Conservation (phyloP, 345 rosid genomes). For the Citrus australasica region DNA sequence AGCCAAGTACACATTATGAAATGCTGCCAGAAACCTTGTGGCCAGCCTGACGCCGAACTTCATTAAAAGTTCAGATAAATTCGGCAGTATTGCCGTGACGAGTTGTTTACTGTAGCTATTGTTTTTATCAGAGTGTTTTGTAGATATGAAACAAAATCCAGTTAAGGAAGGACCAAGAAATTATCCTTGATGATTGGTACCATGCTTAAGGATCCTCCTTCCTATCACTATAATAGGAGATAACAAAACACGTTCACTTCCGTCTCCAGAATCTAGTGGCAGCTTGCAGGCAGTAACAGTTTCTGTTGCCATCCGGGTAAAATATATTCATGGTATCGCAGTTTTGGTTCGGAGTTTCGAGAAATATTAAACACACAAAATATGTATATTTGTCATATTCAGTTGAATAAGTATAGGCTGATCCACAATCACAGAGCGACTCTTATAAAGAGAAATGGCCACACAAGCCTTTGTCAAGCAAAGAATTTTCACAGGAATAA, state of each 20-base stretch:
- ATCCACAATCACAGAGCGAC: slow-evolving; percentile 4
- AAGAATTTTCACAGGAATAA: neutral
- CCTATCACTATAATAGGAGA: too few relatives aligned
- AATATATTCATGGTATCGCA: too few relatives aligned
- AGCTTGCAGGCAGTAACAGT: too few relatives aligned
- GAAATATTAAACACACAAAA: too few relatives aligned
- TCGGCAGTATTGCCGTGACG: too few relatives aligned
- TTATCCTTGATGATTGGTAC: neutral
- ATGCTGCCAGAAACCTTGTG: neutral
- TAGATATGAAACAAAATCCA: neutral
- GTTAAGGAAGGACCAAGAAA: neutral
- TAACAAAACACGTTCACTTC: too few relatives aligned
- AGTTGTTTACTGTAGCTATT: neutral
- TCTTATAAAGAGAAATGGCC: too few relatives aligned
- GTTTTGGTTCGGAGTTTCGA: neutral
- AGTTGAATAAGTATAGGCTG: neutral
- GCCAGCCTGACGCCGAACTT: neutral
- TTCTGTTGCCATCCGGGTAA: too few relatives aligned
- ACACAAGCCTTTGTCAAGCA: neutral
- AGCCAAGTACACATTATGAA: neutral
- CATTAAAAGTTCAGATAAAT: too few relatives aligned
- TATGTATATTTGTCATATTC: neutral
- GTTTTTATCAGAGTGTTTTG: neutral
- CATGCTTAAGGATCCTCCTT: neutral
- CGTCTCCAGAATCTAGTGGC: too few relatives aligned